Base-by-base conservation (phyloP, 1,284 basidiomycete species). In the Grifola frondosa region DNA sequence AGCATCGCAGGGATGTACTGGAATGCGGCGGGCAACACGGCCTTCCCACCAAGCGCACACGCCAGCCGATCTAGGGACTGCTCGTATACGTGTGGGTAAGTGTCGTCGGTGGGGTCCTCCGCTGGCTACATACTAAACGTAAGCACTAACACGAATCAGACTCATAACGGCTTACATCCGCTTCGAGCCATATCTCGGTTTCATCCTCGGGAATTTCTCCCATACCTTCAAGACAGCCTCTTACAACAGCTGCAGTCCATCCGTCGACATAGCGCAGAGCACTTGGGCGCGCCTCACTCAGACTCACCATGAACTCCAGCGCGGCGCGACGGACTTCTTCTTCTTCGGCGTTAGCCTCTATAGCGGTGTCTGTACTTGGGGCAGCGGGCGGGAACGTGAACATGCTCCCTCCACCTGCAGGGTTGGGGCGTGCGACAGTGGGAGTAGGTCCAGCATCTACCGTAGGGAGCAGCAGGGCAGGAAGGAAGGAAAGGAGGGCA, bases 1-100 rank as follows among this genome's bases (percentile, higher is more conserved):
- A 94, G 71, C 80, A 93, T 87, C 0, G 78, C 80, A 1, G 88
- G 85, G 15, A 91, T 88, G 48, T 83, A 80, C 63, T 84, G 77
- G 62, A 90, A 91, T 3, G 88, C 83, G 4, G 81, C 77, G 0
- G 84, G 86, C 2, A 93, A 69, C 1, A 91, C 77, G 0, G 77
- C 68, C 45, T 80, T 72, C 0, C 89, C 87, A 36, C 87, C 85
- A 7, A 91, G 65, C 0, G 87, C 84, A 59, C 81, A 82, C 5
- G 89, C 81, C 17, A 91, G 64, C 5, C 89, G 71, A 58, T 91
- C 88, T 4, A 92, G 66, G 1, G 84, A 74, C 52, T 91, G 87
- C 57, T 92, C 90, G 47, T 88, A 86, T 16, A 85, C 74, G 24
- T 82, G 80, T 1, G 85, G 86, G 32, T 87, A 81, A 2, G 70